Evolutionary conservation across 2,329 filamentous ascomycete genomes (phyloP).

Genomic region (Pestalotiopsis sp.): DNA sequence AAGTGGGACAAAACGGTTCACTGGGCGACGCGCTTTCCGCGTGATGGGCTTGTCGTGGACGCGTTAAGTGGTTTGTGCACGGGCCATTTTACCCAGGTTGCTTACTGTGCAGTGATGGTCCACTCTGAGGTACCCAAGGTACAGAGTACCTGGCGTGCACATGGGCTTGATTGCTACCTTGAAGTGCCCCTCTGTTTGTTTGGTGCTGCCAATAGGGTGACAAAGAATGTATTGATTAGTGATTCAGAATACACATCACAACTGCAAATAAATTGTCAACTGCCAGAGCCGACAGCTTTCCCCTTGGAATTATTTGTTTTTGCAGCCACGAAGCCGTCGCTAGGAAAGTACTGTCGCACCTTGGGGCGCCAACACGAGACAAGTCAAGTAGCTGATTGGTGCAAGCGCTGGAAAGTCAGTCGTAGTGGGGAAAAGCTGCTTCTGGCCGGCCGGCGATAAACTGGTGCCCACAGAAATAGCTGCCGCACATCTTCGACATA

Average conservation of each 20-base stretch:
- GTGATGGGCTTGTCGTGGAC: background rate
- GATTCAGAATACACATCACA: background rate
- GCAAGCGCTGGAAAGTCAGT: background rate
- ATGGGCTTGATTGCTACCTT: background rate
- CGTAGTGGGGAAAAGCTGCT: background rate
- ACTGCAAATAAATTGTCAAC: background rate
- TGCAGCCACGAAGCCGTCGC: background rate
- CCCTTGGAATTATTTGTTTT: background rate
- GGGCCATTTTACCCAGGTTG: background rate
- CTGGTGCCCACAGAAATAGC: background rate
- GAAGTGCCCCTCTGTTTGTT: background rate
- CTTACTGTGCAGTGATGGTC: background rate
- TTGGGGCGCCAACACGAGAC: background rate
- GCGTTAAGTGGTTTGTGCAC: conserved; percentile 14
- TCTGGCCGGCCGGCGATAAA: background rate
- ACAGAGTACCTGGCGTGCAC: too few relatives aligned
- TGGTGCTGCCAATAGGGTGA: background rate
- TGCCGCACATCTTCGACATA: background rate
- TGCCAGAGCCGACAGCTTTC: background rate
- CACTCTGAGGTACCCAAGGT: background rate
- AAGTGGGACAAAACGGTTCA: conserved; percentile 9
- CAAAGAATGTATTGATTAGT: background rate
- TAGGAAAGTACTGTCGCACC: background rate
- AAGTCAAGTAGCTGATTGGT: background rate
- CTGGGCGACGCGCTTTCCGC: background rate